These are phyloP conservation scores for Citrus hindsii DNA, from an alignment of 345 rosid species.

Conservation along the genomic window DNA sequence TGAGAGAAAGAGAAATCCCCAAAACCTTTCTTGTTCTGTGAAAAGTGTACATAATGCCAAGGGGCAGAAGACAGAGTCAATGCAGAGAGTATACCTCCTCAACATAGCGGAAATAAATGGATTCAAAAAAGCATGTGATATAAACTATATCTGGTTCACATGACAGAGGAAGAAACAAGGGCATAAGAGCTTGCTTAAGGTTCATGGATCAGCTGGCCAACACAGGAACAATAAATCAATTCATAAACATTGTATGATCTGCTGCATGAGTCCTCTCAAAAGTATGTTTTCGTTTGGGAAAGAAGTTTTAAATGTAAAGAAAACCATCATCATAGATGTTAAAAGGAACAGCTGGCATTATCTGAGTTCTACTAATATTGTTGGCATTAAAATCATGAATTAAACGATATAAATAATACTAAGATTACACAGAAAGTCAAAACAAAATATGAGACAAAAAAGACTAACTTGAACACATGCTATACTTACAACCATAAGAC, in stretches of 20 bases:
- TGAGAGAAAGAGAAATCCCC: constrained; percentile 79
- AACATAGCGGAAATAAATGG: not conserved
- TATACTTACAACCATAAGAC: not conserved
- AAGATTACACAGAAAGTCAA: not conserved
- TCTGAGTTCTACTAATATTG: not conserved
- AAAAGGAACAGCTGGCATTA: not conserved
- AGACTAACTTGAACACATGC: not conserved
- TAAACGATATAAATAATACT: not conserved
- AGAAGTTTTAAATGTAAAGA: not conserved
- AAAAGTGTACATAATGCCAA: constrained; percentile 19
- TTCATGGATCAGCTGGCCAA: not conserved
- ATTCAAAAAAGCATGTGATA: not conserved
- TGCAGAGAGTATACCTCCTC: constrained; percentile 6
- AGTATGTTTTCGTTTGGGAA: not conserved
- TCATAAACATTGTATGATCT: not conserved
- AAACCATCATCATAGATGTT: not conserved
- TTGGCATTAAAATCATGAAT: not conserved
- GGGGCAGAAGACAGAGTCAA: constrained; percentile 10
- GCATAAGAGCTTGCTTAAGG: not conserved
- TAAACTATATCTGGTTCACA: not conserved
- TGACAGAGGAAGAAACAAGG: not conserved
- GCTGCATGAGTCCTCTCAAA: not conserved
- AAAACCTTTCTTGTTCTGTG: constrained; percentile 72
- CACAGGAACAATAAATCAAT: not conserved
- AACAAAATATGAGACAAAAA: not conserved